These are phyloP conservation scores for Kluyveromyces siamensis DNA, from an alignment of 805 yeast genomes.

Conservation along the genomic window DNA sequence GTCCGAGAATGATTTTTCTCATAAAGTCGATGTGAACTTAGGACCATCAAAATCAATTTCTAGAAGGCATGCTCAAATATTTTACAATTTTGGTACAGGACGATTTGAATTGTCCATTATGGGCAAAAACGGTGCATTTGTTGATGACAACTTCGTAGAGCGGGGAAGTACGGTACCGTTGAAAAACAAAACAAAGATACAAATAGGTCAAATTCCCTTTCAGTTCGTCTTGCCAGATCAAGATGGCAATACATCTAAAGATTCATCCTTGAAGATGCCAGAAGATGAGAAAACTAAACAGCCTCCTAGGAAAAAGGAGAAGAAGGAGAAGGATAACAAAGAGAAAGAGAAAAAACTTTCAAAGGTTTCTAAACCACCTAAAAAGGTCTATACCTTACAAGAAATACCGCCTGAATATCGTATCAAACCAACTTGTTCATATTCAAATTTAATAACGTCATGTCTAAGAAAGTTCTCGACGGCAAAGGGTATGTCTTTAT, in stretches of 20 bases:
- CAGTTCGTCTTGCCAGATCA: constrained; percentile 75
- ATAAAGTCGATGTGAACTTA: constrained; percentile 83
- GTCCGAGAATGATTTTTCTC: constrained; percentile 59
- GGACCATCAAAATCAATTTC: constrained; percentile 91
- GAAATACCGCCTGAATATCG: constrained; percentile 87
- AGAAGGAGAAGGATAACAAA: constrained; percentile 35
- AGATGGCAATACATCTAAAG: constrained; percentile 30
- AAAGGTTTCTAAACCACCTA: constrained; percentile 43
- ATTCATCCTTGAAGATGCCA: not conserved
- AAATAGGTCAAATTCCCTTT: constrained; percentile 88
- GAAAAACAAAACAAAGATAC: constrained; percentile 72
- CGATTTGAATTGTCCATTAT: constrained; percentile 83
- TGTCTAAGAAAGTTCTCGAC: constrained; percentile 63
- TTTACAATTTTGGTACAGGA: constrained; percentile 94
- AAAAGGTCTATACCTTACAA: constrained; percentile 62
- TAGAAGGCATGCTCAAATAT: constrained; percentile 88
- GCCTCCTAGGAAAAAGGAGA: constrained; percentile 33
- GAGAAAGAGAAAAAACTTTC: constrained; percentile 41
- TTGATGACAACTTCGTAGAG: constrained; percentile 82
- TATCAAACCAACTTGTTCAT: constrained; percentile 73
- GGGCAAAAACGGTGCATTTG: constrained; percentile 96
- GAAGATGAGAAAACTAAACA: constrained; percentile 3
- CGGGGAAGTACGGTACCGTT: constrained; percentile 87
- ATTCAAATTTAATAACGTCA: constrained; percentile 70
- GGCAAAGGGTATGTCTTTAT: constrained; percentile 65